Evolutionary conservation across 345 rosid genomes (phyloP), one percentile per base, ranked within the genome.

Genomic region (Eucalyptus globulus): DNA sequence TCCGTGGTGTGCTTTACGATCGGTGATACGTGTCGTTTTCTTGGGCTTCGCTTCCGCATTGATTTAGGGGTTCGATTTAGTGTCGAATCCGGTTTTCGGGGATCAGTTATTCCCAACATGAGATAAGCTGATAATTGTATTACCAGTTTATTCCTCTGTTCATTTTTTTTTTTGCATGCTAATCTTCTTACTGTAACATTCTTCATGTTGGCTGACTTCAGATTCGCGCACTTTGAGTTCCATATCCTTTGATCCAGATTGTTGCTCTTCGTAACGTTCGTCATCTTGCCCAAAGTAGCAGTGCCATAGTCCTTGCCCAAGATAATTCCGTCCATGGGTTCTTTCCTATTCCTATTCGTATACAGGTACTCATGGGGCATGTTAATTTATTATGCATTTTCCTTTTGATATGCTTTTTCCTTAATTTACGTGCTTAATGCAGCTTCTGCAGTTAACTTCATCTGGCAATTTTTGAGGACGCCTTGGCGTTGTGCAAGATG

Each of bases 381-480:
- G 34, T 49, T 91, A 62, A 62, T 62, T 14, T 29, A 29, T 62
- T 62, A 29, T 6, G 31, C 31, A 14, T 29, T 62, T 62, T 62
- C 34, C 72, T 62, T 27, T 62, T 0, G 3, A 29, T 62, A 62
- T 76, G 56, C 58, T 29, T 88, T 24, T 47, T 14, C 26, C 86
- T 87, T 60, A 44, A 65, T 86, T 87, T 65, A 14, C 11, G 60
- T 89, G 53, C 65, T 86, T 88, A 54, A 76, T 89, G 92, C 95
- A 98, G 99, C 95, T 98, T 90, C 96, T 96, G 89, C 99, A 96
- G 56, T 95, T 97, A 91, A 95, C 98, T 85, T 98, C 98, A 93
- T 95, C 97, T 81, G 97, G 98, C 87, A 94, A 98, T 94, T 98
- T 98, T 97, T 89, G 96, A 97, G 90, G 99, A 98, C 91, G 99